phyloP scores from a whole-genome alignment of 2,329 filamentous ascomycete genomes.

The Ophiosphaerella narmari region DNA sequence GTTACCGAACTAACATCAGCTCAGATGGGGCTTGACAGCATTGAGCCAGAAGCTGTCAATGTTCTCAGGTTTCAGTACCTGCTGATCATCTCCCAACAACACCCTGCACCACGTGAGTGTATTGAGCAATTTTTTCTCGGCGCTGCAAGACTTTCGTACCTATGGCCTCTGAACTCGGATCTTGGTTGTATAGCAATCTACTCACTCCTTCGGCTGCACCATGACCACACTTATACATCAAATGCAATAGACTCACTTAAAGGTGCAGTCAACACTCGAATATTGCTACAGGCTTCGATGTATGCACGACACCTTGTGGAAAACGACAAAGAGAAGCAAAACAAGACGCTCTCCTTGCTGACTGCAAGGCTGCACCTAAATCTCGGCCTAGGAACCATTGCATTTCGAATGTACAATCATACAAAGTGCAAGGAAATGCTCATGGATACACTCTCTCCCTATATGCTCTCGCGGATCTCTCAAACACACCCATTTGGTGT shows the following conservation, averaged over 20 bases:
- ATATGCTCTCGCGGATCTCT: conserved; percentile 38
- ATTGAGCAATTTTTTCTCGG: conserved; percentile 22
- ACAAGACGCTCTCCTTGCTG: conserved; percentile 36
- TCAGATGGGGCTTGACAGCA: conserved; percentile 10
- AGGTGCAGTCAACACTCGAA: conserved; percentile 14
- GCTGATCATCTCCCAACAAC: conserved; percentile 25
- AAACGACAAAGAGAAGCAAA: conserved; percentile 28
- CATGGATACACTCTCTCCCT: conserved; percentile 37
- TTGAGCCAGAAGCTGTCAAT: conserved; percentile 26
- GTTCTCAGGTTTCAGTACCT: conserved; percentile 34
- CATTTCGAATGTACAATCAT: conserved; percentile 33
- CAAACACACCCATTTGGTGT: conserved; percentile 40
- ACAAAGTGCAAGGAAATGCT: conserved; percentile 43
- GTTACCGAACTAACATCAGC: neutral
- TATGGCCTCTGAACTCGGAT: neutral
- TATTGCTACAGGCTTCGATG: conserved; percentile 36
- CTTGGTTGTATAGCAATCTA: conserved; percentile 23
- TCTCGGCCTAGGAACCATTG: conserved; percentile 35
- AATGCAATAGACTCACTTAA: conserved; percentile 1
- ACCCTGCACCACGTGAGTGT: neutral
- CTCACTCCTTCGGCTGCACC: conserved; percentile 27
- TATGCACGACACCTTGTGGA: conserved; percentile 29
- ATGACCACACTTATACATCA: conserved; percentile 3
- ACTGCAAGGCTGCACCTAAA: conserved; percentile 38
- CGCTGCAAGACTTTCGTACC: neutral